Evolutionary conservation across 768 basidiomycete genomes (phyloP), one percentile per base, ranked within the genome.

Genomic region (Multifurca ochricompacta): DNA sequence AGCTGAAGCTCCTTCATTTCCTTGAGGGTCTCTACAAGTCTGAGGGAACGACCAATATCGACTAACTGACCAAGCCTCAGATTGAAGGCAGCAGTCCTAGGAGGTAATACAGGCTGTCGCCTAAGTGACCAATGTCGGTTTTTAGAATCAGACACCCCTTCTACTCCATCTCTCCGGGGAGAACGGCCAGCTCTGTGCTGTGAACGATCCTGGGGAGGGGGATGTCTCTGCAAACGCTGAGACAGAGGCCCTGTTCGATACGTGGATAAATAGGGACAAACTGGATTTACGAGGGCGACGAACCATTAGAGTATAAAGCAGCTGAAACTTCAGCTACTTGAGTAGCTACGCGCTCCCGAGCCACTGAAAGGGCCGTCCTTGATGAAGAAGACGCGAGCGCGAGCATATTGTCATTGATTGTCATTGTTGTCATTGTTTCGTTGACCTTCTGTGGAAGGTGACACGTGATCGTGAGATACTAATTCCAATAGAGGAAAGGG

Each of bases 341-440:
- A n/a, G 34, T 40, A 18, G 32, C 37, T 8, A 52, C 45, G 39
- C 56, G 56, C 34, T 30, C 46, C 10, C 56, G 46, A 39, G 59
- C 28, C 3, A 48, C 27, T 2, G 57, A 45, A 25, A 54, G 46
- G 32, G 50, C 48, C 19, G 49, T 48, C 42, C 44, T 62, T 11
- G 61, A 42, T n/a, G 60, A 53, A 28, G 35, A 61, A 53, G 39
- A 57, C 13, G 53, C 53, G 41, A 56, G 40, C 39, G 53, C 46
- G 21, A 47, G 25, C 25, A 19, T 41, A 49, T n/a, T n/a, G n/a
- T n/a, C n/a, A n/a, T n/a, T n/a, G n/a, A n/a, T n/a, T n/a, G n/a
- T n/a, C n/a, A n/a, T n/a, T n/a, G n/a, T n/a, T n/a, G n/a, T n/a
- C n/a, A n/a, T n/a, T n/a, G n/a, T n/a, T n/a, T n/a, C n/a, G n/a